Conservation (phyloP, 306 rosid species). For the Dryas alaskensis region DNA sequence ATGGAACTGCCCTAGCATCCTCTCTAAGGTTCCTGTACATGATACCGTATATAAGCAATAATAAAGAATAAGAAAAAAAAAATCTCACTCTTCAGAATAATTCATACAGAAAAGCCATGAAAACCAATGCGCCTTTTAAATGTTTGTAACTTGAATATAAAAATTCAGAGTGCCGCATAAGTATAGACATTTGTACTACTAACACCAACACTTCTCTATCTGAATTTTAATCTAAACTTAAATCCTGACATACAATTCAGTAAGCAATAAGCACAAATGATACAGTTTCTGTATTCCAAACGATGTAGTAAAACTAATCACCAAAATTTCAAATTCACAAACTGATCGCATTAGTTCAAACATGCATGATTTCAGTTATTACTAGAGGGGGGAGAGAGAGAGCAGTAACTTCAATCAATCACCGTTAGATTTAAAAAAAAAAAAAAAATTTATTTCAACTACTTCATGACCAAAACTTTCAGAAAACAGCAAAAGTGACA, state of each 20-base stretch:
- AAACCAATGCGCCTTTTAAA: too few relatives aligned
- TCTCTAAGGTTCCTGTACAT: conserved; percentile 77
- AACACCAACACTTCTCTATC: not conserved
- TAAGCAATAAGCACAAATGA: not conserved
- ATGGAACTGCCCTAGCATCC: conserved; percentile 41
- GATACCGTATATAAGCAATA: conserved; percentile 16
- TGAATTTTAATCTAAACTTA: not conserved
- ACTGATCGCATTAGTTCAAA: not conserved
- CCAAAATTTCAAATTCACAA: conserved; percentile 6
- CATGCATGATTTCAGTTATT: not conserved
- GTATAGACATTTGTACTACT: not conserved
- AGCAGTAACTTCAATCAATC: not conserved
- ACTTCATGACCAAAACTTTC: not conserved
- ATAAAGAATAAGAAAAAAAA: not conserved
- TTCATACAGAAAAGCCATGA: too few relatives aligned
- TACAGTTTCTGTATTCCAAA: not conserved
- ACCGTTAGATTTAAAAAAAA: not conserved
- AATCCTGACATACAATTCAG: not conserved
- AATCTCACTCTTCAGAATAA: not conserved
- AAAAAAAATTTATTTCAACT: not conserved
- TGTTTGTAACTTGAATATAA: not conserved
- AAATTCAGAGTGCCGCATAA: not conserved
- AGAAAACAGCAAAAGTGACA: not conserved
- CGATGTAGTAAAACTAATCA: not conserved
- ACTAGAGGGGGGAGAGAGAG: not conserved